Base-by-base conservation (phyloP, 768 basidiomycete species). In the Jaapia argillacea region DNA sequence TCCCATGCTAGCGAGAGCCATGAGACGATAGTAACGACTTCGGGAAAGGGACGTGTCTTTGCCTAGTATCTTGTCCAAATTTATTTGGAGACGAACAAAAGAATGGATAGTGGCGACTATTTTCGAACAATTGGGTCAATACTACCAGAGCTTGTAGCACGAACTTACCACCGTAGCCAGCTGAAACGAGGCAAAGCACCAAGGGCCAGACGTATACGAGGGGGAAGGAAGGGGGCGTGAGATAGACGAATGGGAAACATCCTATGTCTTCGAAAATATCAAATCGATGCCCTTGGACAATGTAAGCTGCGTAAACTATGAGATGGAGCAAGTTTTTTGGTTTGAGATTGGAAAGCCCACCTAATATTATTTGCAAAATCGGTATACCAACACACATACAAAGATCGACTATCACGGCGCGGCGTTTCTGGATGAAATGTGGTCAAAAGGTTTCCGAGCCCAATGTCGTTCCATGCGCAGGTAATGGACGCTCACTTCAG, bases 191-290 rank as follows among this genome's bases (percentile, higher is more conserved):
- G 1, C 51, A 49, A 28, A 63, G 48, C 25, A 54, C 36, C 20
- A 55, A 23, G 10, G 58, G 49, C 57, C 60, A 57, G 50, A 62
- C 23, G 50, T 54, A 68, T 21, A 71, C 66, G 20, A 81, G 51
- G 13, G 68, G 55, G 41, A 67, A 60, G 1, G 72, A 66, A 4
- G 66, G 58, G 24, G 64, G 62, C 1, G 75, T 72, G 50, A 70
- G 65, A 58, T 70, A 77, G 5, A 66, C 68, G 27, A 58, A 60
- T 2, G 75, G 74, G 40, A 55, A 68, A 57, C 79, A 81, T 4
- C 78, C 79, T 14, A 78, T 48, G 42, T 77, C 69, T 52, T 79
- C 75, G 44, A 63, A 69, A 39, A 82, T 75, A 50, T 80, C 61
- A 57, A 68, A 81, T 4, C 77, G 72, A 57, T 80, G 77, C 5